Conservation (phyloP, 257 asterid genomes). For the Paraleonurus japonicus region DNA sequence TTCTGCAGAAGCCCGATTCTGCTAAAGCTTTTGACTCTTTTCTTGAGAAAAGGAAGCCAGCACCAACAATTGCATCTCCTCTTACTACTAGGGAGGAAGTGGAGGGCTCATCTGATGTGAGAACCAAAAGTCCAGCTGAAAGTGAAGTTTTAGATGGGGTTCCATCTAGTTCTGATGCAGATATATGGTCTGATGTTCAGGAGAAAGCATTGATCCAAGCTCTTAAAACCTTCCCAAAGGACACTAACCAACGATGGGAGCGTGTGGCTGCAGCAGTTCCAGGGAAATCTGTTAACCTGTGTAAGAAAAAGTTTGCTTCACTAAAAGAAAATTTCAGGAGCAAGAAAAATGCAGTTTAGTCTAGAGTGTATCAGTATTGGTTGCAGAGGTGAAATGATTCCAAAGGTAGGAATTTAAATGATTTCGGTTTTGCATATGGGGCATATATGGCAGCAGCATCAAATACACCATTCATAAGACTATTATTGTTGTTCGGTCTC, state of each 20-base stretch:
- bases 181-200: slow-evolving; percentile 78
- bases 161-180: slow-evolving; percentile 56
- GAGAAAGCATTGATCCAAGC: slow-evolving; percentile 88
- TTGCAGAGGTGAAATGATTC: slow-evolving; percentile 13
- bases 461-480: slow-evolving; percentile 19
- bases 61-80: slow-evolving; percentile 78
- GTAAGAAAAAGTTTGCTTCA: slow-evolving; percentile 67
- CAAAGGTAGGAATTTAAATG: background rate
- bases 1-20: slow-evolving; percentile 92
- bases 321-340: slow-evolving; percentile 87
- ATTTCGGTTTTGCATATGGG: slow-evolving; percentile 20
- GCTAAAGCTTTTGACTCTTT: slow-evolving; percentile 91
- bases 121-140: slow-evolving; percentile 32
- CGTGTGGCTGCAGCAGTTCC: slow-evolving; percentile 81
- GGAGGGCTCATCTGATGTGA: slow-evolving; percentile 34
- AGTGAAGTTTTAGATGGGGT: slow-evolving; percentile 34
- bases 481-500: slow-evolving; percentile 19
- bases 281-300: slow-evolving; percentile 66
- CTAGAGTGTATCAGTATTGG: background rate
- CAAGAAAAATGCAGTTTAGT: slow-evolving; percentile 57
- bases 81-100: slow-evolving; percentile 75
- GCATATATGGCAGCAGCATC: slow-evolving; percentile 17
- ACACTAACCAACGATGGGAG: slow-evolving; percentile 85
- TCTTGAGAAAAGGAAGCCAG: slow-evolving; percentile 89
- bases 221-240: slow-evolving; percentile 84